Base-by-base conservation (phyloP, 2,329 filamentous ascomycete genomes). In the Fusarium floridanum region DNA sequence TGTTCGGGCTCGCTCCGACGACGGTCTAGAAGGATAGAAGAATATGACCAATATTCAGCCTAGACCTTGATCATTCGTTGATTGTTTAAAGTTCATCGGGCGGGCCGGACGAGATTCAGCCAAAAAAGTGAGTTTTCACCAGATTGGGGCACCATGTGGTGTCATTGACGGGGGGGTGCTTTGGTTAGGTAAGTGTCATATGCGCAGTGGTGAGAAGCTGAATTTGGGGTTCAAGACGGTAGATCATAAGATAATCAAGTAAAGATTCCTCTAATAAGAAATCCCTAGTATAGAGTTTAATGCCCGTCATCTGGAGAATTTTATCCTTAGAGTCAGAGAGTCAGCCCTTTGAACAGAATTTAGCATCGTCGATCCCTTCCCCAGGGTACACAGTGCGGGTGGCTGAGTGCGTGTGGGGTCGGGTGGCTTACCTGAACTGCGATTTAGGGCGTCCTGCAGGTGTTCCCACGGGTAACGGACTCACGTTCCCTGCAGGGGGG, bases 301-400 rank as follows among this genome's bases (percentile, higher is more conserved):
- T 53, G 24, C 24, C 27, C 27, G 17, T 53, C 9, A 53, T 32
- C 17, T 53, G 6, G 48, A 16, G 16, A n/a, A 29, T 14, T 6
- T 32, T 4, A 11, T 11, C 32, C 10, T 32, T 11, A 32, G 32
- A 32, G 29, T 32, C 29, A 9, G 27, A 7, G 20, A 36, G 24
- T n/a, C 45, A 34, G 39, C 37, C 50, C 59, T 20, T 66, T 70
- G 11, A 34, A 20, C 48, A 29, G 48, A 53, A n/a, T 53, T 32
- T 53, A n/a, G 45, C 48, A 29, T 50, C 14, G 70, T 27, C 64
- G 71, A 71, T 73, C 34, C 41, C 48, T 71, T 68, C 67, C 67
- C 63, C 36, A 62, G 22, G 34, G 12, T 60, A 37, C 71, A 74
- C 67, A 74, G 64, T 74, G 71, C 39, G 57, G 24, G 53, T 65